phyloP scores from a whole-genome alignment of 1,284 basidiomycete species.

The Sanghuangporus baumii region DNA sequence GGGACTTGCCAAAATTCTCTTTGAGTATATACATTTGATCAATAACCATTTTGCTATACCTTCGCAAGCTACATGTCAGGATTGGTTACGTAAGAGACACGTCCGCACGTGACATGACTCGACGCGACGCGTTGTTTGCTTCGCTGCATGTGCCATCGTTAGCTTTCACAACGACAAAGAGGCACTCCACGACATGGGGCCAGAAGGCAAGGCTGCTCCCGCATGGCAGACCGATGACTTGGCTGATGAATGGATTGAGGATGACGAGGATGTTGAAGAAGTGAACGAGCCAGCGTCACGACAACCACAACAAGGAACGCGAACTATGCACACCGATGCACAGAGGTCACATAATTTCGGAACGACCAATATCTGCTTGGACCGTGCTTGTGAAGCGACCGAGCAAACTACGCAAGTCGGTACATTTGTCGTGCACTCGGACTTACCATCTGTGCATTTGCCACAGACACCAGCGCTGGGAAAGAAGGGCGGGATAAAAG shows the following conservation, averaged over 20 bases:
- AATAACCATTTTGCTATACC: no score
- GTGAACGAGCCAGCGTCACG: background rate
- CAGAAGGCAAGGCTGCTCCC: slow-evolving; percentile 28
- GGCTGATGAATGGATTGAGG: slow-evolving; percentile 73
- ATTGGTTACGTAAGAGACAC: background rate
- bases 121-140: slow-evolving; percentile 1
- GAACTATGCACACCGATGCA: slow-evolving; percentile 19
- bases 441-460: slow-evolving; percentile 48
- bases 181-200: background rate
- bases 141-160: background rate
- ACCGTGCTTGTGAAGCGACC: slow-evolving; percentile 22
- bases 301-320: slow-evolving; percentile 22
- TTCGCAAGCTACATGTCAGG: no score
- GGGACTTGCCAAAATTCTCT: no score
- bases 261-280: slow-evolving; percentile 8
- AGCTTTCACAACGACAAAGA: background rate
- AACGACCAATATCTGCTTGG: slow-evolving; percentile 26
- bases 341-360: slow-evolving; percentile 7
- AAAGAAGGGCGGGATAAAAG: slow-evolving; percentile 56
- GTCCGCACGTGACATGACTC: background rate
- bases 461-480: slow-evolving; percentile 53
- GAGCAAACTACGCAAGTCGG: slow-evolving; percentile 22
- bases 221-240: slow-evolving; percentile 79
- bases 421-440: slow-evolving; percentile 78
- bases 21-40: no score